A percentile compares a stretch with the other conserved stretches of the same genome.
phyloP scores from a whole-genome alignment of 805 yeast species.

The Ogataea populi-albae region DNA sequence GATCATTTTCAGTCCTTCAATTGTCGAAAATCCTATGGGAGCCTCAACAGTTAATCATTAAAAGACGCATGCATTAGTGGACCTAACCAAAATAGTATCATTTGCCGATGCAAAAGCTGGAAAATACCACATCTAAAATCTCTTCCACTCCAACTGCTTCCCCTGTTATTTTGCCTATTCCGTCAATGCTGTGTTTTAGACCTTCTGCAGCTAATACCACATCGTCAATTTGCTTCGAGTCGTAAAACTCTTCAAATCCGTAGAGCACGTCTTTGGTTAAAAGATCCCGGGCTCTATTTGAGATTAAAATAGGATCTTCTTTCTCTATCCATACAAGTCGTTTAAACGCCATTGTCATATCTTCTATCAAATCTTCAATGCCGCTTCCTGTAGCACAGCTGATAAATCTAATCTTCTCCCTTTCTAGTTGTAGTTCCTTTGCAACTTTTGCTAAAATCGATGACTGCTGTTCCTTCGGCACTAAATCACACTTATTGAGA shows the following conservation, averaged over 20 bases:
- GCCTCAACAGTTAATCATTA: no score
- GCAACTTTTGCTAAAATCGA: conserved; percentile 21
- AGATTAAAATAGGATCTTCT: conserved; percentile 66
- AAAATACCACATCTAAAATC: conserved; percentile 83
- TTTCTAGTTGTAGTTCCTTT: conserved; percentile 26
- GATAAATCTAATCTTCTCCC: conserved; percentile 35
- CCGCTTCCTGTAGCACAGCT: conserved; percentile 65
- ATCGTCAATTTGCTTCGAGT: conserved; percentile 53
- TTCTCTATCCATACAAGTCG: conserved; percentile 46
- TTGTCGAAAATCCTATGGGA: no score
- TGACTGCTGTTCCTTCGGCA: conserved; percentile 14
- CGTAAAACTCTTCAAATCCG: conserved; percentile 65
- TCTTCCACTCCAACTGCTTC: conserved; percentile 87
- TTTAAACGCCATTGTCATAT: conserved; percentile 47
- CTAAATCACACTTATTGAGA: conserved; percentile 61
- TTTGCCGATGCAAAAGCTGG: conserved; percentile 92
- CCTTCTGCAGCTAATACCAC: conserved; percentile 80
- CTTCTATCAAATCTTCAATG: conserved; percentile 41
- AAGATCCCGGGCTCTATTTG: conserved; percentile 73
- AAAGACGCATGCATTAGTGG: no score
- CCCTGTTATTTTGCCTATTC: conserved; percentile 91
- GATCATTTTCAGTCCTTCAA: no score
- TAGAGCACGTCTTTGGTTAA: conserved; percentile 70
- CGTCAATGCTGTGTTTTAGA: conserved; percentile 69
- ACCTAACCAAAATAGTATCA: conserved; percentile 34